Conservation (phyloP, 345 rosid genomes). For the Citrus reticulata region DNA sequence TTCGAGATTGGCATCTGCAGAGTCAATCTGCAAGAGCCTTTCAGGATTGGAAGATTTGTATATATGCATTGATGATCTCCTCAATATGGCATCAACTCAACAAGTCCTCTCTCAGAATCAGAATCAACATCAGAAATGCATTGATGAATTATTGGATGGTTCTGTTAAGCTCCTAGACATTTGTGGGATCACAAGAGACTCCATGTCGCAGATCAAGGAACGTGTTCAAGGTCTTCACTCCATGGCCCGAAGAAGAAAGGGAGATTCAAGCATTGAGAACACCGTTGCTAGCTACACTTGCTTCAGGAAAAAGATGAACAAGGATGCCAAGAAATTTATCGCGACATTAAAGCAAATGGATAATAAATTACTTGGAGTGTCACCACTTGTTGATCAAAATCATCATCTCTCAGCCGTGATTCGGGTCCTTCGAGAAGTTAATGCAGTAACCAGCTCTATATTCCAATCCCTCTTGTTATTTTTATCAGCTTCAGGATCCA, state of each 20-base stretch:
- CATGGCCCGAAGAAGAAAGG: constrained; percentile 50
- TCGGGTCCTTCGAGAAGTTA: constrained; percentile 40
- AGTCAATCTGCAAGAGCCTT: constrained; percentile 32
- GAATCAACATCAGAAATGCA: constrained; percentile 25
- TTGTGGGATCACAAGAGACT: constrained; percentile 54
- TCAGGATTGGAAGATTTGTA: constrained; percentile 48
- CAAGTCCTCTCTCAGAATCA: constrained; percentile 33
- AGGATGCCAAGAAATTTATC: constrained; percentile 44
- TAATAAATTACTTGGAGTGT: constrained; percentile 5
- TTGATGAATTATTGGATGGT: constrained; percentile 53
- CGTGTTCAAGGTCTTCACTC: constrained; percentile 54
- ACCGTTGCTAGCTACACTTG: constrained; percentile 21
- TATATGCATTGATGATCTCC: constrained; percentile 40
- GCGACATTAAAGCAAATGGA: constrained; percentile 48
- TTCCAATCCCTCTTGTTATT: constrained; percentile 47
- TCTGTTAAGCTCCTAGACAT: constrained; percentile 57
- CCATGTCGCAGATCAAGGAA: constrained; percentile 45
- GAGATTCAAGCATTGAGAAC: constrained; percentile 29
- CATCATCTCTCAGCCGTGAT: constrained; percentile 37
- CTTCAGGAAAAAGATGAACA: constrained; percentile 55
- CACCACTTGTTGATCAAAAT: constrained; percentile 23
- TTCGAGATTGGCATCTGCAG: constrained; percentile 20
- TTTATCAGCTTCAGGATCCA: constrained; percentile 30
- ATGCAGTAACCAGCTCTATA: constrained; percentile 24
- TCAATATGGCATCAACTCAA: constrained; percentile 54